phyloP scores from a whole-genome alignment of 495 filamentous ascomycete species.

The Aspergillus sclerotiicarbonarius region DNA sequence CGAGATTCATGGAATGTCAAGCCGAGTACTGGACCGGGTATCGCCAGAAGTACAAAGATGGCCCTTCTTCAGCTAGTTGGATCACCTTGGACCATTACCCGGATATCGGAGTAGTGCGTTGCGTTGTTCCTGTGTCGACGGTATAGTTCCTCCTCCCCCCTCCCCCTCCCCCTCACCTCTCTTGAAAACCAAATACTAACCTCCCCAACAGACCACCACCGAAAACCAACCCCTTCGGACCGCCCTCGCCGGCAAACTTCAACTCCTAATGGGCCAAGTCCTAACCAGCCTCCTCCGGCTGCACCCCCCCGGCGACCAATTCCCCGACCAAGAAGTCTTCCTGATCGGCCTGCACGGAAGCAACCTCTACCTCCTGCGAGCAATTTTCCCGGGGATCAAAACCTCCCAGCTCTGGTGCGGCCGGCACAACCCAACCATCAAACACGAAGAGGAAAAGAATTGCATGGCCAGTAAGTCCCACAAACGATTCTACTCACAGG shows the following conservation, averaged over 20 bases:
- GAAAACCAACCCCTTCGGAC: conserved; percentile 13
- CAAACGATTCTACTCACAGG: background rate
- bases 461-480: background rate
- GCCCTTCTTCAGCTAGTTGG: conserved; percentile 20
- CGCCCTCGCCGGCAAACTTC: conserved; percentile 23
- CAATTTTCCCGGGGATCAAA: conserved; percentile 30
- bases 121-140: conserved; percentile 21
- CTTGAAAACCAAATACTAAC: background rate
- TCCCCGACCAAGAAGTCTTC: conserved; percentile 35
- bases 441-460: background rate
- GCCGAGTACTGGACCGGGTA: conserved; percentile 37
- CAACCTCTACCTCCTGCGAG: conserved; percentile 30
- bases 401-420: conserved; percentile 28
- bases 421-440: conserved; percentile 9
- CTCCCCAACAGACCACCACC: conserved; percentile 8
- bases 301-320: conserved; percentile 22
- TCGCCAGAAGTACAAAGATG: conserved; percentile 25
- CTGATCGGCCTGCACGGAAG: conserved; percentile 33
- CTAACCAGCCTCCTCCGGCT: conserved; percentile 23
- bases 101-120: background rate
- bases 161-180: background rate
- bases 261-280: conserved; percentile 30
- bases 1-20: conserved; percentile 16
- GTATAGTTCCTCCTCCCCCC: conserved; percentile 11
- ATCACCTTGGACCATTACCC: conserved; percentile 24